phyloP scores from a whole-genome alignment of 768 basidiomycete species.

The Cantharellus anzutake region DNA sequence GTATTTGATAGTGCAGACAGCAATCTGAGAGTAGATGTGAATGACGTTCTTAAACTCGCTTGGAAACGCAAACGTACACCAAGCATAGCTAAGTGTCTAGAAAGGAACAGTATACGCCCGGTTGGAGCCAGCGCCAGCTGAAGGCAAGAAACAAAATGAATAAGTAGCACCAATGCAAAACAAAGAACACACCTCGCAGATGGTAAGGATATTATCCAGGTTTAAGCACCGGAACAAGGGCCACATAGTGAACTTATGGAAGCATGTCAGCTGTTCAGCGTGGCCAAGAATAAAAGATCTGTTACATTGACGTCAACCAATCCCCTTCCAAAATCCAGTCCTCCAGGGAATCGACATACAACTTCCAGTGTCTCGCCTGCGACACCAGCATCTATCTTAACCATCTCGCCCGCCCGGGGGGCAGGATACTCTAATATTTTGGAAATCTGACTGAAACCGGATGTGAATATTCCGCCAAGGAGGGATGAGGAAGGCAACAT shows the following conservation, averaged over 20 bases:
- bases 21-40: slow-evolving; percentile 31
- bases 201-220: slow-evolving; percentile 82
- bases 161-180: neutral
- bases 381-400: slow-evolving; percentile 63
- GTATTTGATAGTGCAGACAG: slow-evolving; percentile 80
- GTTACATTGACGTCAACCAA: slow-evolving; percentile 65
- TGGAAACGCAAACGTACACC: slow-evolving; percentile 29
- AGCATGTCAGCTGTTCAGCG: slow-evolving; percentile 1
- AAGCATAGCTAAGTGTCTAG: slow-evolving; percentile 79
- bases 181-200: slow-evolving; percentile 49
- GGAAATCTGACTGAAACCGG: slow-evolving; percentile 5
- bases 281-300: neutral
- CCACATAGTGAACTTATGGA: slow-evolving; percentile 70
- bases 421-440: slow-evolving; percentile 30
- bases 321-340: slow-evolving; percentile 79
- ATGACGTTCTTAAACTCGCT: neutral
- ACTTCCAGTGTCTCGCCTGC: slow-evolving; percentile 46
- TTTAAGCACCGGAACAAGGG: slow-evolving; percentile 85
- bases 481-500: slow-evolving; percentile 25
- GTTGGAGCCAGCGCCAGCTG: slow-evolving; percentile 77
- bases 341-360: slow-evolving; percentile 81
- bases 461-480: neutral
- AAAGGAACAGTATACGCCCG: slow-evolving; percentile 73
- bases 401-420: slow-evolving; percentile 69
- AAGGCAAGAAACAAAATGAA: neutral